Percentiles rank a stretch among this genome's conserved stretches.
Conservation (phyloP, 2,329 filamentous ascomycete genomes). For the Neofusicoccum parvum region DNA sequence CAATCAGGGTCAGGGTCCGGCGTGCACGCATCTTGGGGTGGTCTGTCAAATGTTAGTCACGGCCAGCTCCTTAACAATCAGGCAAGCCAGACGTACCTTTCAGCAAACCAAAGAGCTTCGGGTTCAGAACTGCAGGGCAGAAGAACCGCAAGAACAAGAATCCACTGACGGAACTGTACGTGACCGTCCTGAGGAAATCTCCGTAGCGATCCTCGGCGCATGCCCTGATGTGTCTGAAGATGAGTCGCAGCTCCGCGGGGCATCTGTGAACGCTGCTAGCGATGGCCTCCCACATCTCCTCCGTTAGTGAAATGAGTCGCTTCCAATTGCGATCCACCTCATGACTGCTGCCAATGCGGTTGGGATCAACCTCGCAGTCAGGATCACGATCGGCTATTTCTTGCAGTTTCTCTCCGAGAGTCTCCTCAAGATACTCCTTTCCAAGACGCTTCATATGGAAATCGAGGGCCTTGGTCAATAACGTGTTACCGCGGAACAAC, state of each 20-base stretch:
- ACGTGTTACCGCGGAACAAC: constrained; percentile 90
- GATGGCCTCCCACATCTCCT: constrained; percentile 84
- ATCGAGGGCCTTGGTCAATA: constrained; percentile 90
- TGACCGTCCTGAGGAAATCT: constrained; percentile 84
- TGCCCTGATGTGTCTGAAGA: constrained; percentile 87
- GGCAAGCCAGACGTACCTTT: constrained; percentile 53
- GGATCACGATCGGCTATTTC: constrained; percentile 90
- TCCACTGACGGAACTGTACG: constrained; percentile 91
- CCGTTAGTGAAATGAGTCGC: constrained; percentile 73
- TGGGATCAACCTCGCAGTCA: constrained; percentile 94
- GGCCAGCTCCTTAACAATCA: not conserved
- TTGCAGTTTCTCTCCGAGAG: constrained; percentile 78
- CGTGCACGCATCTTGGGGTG: constrained; percentile 82
- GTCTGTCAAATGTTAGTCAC: constrained; percentile 52
- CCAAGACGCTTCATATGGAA: constrained; percentile 94
- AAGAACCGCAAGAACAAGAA: constrained; percentile 95
- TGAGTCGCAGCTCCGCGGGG: constrained; percentile 77
- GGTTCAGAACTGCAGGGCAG: constrained; percentile 92
- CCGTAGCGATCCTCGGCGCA: constrained; percentile 95
- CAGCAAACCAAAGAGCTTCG: constrained; percentile 86
- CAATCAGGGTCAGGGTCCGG: constrained; percentile 86
- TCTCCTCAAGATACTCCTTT: constrained; percentile 88
- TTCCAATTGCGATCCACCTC: constrained; percentile 85
- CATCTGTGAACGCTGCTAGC: constrained; percentile 72
- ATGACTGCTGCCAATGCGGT: constrained; percentile 66